A percentile compares a stretch with the other conserved stretches of the same genome.
Evolutionary conservation across 179 eudicot species (phyloP).

Genomic region (Beta macrorhiza): DNA sequence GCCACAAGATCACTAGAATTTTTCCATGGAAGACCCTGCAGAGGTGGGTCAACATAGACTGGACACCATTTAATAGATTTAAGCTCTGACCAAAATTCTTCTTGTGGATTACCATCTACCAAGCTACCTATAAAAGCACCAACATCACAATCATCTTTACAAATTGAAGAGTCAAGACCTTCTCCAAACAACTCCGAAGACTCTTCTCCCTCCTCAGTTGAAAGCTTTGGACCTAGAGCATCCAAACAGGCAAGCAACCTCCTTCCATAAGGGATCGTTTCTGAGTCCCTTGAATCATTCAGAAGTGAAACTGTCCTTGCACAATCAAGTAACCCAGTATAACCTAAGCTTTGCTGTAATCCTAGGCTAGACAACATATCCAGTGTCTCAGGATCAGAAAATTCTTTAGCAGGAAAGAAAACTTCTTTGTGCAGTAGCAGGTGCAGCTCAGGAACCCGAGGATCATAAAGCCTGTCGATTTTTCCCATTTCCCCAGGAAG

Average conservation of each 20-base stretch:
- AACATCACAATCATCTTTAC: constrained; percentile 43
- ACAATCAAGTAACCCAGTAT: constrained; percentile 82
- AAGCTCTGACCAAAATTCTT: constrained; percentile 83
- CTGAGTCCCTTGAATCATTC: constrained; percentile 58
- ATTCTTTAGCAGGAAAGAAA: constrained; percentile 81
- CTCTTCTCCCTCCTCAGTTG: constrained; percentile 37
- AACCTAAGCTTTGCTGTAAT: constrained; percentile 62
- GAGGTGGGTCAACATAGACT: constrained; percentile 61
- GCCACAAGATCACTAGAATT: constrained; percentile 50
- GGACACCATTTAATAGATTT: constrained; percentile 89
- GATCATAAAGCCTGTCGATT: constrained; percentile 87
- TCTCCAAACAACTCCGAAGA: constrained; percentile 33
- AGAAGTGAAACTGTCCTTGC: constrained; percentile 83
- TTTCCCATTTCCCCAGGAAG: neutral
- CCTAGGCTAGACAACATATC: constrained; percentile 72
- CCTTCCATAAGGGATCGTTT: constrained; percentile 51
- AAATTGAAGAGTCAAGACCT: constrained; percentile 23
- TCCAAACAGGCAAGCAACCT: constrained; percentile 77
- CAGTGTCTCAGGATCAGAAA: constrained; percentile 69
- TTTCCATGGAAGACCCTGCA: constrained; percentile 80
- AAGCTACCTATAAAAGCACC: constrained; percentile 46
- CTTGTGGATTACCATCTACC: constrained; percentile 56
- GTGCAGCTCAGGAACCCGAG: constrained; percentile 77
- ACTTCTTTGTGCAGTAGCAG: constrained; percentile 61
- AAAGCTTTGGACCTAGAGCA: constrained; percentile 59